phyloP scores from a whole-genome alignment of 306 rosid genomes.

The Vigna angularis region DNA sequence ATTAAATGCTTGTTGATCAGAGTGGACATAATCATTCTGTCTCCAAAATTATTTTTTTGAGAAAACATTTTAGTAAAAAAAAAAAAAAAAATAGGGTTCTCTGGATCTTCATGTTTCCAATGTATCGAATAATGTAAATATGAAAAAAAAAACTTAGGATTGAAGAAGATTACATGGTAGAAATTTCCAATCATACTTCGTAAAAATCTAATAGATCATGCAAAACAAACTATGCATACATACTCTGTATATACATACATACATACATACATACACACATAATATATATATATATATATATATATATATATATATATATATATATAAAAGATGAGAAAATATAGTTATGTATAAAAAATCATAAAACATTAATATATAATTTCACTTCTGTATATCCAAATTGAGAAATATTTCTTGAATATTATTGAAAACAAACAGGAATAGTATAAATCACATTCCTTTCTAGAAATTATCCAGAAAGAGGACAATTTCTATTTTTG shows the following conservation, averaged over 20 bases:
- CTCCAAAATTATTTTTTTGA: neutral
- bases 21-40: conserved; percentile 80
- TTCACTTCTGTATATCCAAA: neutral
- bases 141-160: neutral
- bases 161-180: neutral
- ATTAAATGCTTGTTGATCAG: conserved; percentile 93
- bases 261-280: too few species aligned
- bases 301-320: too few species aligned
- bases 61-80: neutral
- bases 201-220: neutral
- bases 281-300: too few species aligned
- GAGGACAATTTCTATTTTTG: too few species aligned
- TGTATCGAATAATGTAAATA: conserved; percentile 24
- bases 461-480: too few species aligned
- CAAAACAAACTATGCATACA: too few species aligned
- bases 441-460: neutral
- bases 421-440: neutral
- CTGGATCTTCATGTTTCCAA: conserved; percentile 1
- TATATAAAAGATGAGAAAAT: neutral
- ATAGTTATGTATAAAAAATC: neutral
- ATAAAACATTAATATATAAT: neutral
- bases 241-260: too few species aligned
- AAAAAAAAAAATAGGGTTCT: neutral
- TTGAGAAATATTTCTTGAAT: neutral
- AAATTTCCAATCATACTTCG: conserved; percentile 25